These are phyloP conservation scores for Lasiodiplodia citricola DNA, from an alignment of 2,329 filamentous ascomycete genomes.

Conservation along the genomic window DNA sequence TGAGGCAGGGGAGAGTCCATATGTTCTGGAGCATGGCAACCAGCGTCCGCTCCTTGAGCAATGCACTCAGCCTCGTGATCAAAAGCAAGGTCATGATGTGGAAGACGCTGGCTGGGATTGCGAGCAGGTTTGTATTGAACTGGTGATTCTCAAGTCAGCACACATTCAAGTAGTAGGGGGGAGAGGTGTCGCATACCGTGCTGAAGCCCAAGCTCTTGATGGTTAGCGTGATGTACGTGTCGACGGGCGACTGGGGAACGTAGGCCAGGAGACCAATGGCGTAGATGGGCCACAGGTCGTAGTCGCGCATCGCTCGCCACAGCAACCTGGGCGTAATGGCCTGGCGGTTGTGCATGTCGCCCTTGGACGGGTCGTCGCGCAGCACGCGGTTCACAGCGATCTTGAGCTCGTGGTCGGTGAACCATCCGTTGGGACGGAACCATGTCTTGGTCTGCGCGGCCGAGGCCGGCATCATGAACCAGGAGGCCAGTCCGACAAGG, in stretches of 20 bases:
- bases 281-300: slow-evolving; percentile 42
- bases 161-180: no score
- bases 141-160: background rate
- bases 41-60: slow-evolving; percentile 53
- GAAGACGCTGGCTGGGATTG: slow-evolving; percentile 56
- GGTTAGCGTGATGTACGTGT: slow-evolving; percentile 59
- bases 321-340: slow-evolving; percentile 33
- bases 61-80: slow-evolving; percentile 54
- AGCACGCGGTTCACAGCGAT: slow-evolving; percentile 68
- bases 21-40: slow-evolving; percentile 58
- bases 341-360: slow-evolving; percentile 57
- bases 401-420: slow-evolving; percentile 63
- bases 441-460: slow-evolving; percentile 58
- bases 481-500: slow-evolving; percentile 58
- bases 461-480: slow-evolving; percentile 60
- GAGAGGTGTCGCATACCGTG: slow-evolving; percentile 38
- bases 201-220: slow-evolving; percentile 63
- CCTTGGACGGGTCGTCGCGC: slow-evolving; percentile 62
- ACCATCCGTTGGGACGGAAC: slow-evolving; percentile 67
- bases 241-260: slow-evolving; percentile 58
- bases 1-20: slow-evolving; percentile 66
- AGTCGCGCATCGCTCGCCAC: slow-evolving; percentile 37
- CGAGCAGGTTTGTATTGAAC: slow-evolving; percentile 67
- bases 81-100: slow-evolving; percentile 50
- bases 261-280: slow-evolving; percentile 44